These are phyloP conservation scores for Clavispora vitiphila DNA, from an alignment of 805 yeast species.

Conservation along the genomic window DNA sequence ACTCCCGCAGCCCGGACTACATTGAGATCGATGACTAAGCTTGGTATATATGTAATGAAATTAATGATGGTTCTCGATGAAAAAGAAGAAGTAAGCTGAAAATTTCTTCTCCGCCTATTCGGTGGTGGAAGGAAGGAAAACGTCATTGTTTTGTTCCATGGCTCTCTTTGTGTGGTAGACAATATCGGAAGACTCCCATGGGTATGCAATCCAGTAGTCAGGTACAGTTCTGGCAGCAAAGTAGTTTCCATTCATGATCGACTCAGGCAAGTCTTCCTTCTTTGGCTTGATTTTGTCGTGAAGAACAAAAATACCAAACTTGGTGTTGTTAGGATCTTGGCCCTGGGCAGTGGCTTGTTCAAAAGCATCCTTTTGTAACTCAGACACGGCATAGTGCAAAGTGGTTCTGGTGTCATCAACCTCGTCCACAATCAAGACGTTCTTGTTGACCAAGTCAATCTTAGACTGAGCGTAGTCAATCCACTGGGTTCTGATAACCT, in stretches of 20 bases:
- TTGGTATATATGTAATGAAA: background rate
- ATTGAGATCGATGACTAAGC: constrained; percentile 61
- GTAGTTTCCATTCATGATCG: constrained; percentile 62
- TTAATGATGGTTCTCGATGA: background rate
- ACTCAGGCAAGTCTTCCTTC: constrained; percentile 64
- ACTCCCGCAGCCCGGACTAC: constrained; percentile 69
- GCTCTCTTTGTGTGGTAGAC: constrained; percentile 70
- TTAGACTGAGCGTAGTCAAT: constrained; percentile 70
- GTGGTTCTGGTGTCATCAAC: constrained; percentile 93
- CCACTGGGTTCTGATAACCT: constrained; percentile 88
- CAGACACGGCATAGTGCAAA: constrained; percentile 75
- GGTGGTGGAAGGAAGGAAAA: constrained; percentile 34
- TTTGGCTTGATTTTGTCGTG: constrained; percentile 82
- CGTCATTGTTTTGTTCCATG: constrained; percentile 65
- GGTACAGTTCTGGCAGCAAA: constrained; percentile 69
- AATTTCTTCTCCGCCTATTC: constrained; percentile 1
- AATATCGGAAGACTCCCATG: constrained; percentile 84
- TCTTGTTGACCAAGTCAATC: constrained; percentile 62
- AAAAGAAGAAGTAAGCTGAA: background rate
- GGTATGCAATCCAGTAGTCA: constrained; percentile 84
- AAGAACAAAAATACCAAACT: constrained; percentile 71
- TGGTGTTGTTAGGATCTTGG: constrained; percentile 55
- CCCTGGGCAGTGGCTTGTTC: constrained; percentile 57
- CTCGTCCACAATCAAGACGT: constrained; percentile 79
- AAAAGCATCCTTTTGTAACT: constrained; percentile 59